Conservation (phyloP, 176 grass and related monocot species). For the Olyra latifolia region DNA sequence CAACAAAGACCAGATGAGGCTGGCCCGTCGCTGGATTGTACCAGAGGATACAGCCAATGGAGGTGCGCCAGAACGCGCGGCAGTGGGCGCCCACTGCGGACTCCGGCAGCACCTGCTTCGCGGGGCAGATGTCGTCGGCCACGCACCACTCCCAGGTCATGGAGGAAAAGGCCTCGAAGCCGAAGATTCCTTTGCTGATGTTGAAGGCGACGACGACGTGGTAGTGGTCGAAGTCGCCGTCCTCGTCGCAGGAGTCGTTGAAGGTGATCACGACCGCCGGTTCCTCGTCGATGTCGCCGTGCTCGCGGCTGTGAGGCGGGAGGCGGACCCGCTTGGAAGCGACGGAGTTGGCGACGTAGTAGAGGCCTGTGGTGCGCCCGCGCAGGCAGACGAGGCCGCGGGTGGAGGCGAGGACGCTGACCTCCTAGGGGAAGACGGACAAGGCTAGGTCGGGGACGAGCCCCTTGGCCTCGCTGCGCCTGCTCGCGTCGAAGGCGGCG, state of each 20-base stretch:
- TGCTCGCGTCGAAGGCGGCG: conserved; percentile 30
- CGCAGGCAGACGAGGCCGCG: conserved; percentile 63
- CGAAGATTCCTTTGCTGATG: conserved; percentile 20
- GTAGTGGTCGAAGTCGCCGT: conserved; percentile 19
- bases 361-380: conserved; percentile 12
- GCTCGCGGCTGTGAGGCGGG: not conserved
- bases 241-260: conserved; percentile 20
- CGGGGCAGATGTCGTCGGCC: not conserved
- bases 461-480: not conserved
- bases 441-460: conserved; percentile 53
- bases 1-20: not conserved
- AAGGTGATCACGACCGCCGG: conserved; percentile 52
- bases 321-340: not conserved
- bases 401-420: conserved; percentile 40
- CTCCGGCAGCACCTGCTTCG: not conserved
- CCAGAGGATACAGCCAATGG: conserved; percentile 26
- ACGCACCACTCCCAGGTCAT: conserved; percentile 22
- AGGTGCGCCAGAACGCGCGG: conserved; percentile 56
- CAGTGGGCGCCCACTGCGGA: conserved; percentile 36
- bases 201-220: conserved; percentile 32
- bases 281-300: too few relatives aligned
- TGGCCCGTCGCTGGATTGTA: conserved; percentile 10
- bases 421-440: conserved; percentile 30
- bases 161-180: conserved; percentile 53
- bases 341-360: conserved; percentile 70